These are phyloP conservation scores for Heterobasidion annosum DNA, from an alignment of 1,284 basidiomycete species.

Conservation along the genomic window DNA sequence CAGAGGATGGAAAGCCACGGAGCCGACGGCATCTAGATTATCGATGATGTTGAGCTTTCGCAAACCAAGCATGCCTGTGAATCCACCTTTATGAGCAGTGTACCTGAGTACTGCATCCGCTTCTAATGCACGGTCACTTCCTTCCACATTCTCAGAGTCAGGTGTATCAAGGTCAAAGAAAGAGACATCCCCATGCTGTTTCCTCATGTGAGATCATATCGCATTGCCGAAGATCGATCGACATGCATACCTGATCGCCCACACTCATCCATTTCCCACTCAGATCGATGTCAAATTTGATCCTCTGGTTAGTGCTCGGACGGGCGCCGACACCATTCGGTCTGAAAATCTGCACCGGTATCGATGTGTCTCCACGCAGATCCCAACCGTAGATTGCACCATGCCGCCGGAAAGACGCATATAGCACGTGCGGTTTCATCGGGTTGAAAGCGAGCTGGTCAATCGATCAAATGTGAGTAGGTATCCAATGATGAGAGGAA, in stretches of 20 bases:
- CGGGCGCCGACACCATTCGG: not conserved
- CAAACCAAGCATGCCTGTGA: not conserved
- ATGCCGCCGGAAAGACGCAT: constrained; percentile 70
- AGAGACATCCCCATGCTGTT: constrained; percentile 26
- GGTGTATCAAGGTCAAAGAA: constrained; percentile 31
- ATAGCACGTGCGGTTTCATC: constrained; percentile 58
- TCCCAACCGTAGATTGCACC: constrained; percentile 70
- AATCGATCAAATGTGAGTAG: not conserved
- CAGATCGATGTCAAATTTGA: constrained; percentile 71
- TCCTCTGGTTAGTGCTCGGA: constrained; percentile 61
- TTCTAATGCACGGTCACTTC: not conserved
- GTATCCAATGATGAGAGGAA: constrained; percentile 1
- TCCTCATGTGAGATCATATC: not conserved
- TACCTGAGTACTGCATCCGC: constrained; percentile 20
- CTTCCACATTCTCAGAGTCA: too few relatives aligned
- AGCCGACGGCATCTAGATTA: constrained; percentile 48
- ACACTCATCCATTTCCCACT: constrained; percentile 59
- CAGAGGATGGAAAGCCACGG: constrained; percentile 54
- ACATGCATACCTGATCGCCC: constrained; percentile 57
- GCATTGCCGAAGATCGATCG: constrained; percentile 3
- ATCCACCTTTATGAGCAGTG: constrained; percentile 35
- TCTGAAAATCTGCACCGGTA: constrained; percentile 33
- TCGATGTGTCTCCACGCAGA: constrained; percentile 51
- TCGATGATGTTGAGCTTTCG: not conserved
- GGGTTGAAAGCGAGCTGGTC: constrained; percentile 76